Evolutionary conservation across 805 yeast genomes (phyloP).

Genomic region (Kodamaea nitidulidarum): DNA sequence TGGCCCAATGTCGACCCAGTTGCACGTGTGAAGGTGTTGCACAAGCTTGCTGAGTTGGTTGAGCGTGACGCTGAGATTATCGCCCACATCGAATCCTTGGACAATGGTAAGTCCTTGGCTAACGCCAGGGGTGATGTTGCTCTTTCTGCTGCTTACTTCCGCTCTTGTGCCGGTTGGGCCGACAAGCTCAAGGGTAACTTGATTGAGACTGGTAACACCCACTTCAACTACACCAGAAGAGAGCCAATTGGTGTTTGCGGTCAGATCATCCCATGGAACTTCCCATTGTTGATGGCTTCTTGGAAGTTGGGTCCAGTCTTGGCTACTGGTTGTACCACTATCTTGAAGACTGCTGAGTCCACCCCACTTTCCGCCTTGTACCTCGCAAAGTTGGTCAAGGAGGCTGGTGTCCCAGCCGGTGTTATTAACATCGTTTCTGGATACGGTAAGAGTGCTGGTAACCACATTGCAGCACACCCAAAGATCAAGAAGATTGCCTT

Average conservation of each 20-base stretch:
- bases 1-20: slow-evolving; percentile 74
- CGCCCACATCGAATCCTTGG: slow-evolving; percentile 79
- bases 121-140: slow-evolving; percentile 74
- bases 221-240: slow-evolving; percentile 74
- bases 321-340: slow-evolving; percentile 86
- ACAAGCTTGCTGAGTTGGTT: slow-evolving; percentile 71
- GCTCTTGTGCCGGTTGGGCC: slow-evolving; percentile 89
- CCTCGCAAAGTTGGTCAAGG: slow-evolving; percentile 61
- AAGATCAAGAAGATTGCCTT: slow-evolving; percentile 87
- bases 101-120: slow-evolving; percentile 79
- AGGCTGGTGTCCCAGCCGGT: slow-evolving; percentile 91
- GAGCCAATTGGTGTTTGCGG: slow-evolving; percentile 96
- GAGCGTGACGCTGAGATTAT: slow-evolving; percentile 68
- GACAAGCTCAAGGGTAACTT: slow-evolving; percentile 79
- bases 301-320: slow-evolving; percentile 95
- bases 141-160: slow-evolving; percentile 62
- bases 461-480: slow-evolving; percentile 71
- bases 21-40: slow-evolving; percentile 57
- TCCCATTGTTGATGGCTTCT: slow-evolving; percentile 88
- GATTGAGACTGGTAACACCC: slow-evolving; percentile 68
- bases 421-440: slow-evolving; percentile 86
- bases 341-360: slow-evolving; percentile 86
- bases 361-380: slow-evolving; percentile 87
- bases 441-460: slow-evolving; percentile 80
- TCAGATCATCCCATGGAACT: slow-evolving; percentile 96